Conservation (phyloP, 169 alveolate genomes). For the Babesia ovis region DNA sequence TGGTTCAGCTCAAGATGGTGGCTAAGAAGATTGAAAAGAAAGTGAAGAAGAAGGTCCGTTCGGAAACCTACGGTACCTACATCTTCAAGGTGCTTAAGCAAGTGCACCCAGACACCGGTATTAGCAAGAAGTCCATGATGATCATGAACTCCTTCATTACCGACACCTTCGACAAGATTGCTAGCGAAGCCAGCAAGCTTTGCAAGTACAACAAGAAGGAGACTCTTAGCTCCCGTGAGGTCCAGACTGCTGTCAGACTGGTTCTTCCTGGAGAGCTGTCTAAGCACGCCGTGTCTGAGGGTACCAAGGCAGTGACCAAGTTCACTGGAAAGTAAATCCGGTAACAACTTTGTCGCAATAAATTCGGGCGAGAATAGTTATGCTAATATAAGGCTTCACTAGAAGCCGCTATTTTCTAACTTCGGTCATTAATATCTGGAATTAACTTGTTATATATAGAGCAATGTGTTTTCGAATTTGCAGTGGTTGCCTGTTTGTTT, state of each 20-base stretch:
- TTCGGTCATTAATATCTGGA: background rate
- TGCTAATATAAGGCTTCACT: slow-evolving; percentile 74
- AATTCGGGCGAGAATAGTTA: slow-evolving; percentile 41
- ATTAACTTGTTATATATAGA: background rate
- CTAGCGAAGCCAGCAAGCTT: slow-evolving; percentile 94
- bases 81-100: slow-evolving; percentile 93
- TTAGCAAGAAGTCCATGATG: slow-evolving; percentile 94
- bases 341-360: slow-evolving; percentile 17
- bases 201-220: slow-evolving; percentile 93
- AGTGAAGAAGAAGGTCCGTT: slow-evolving; percentile 70
- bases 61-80: slow-evolving; percentile 78
- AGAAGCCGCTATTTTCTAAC: slow-evolving; percentile 58
- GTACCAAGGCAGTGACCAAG: slow-evolving; percentile 99
- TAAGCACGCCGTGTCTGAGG: slow-evolving; percentile 99
- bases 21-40: slow-evolving; percentile 59
- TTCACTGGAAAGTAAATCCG: slow-evolving; percentile 85
- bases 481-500: no score
- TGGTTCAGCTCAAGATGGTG: slow-evolving; percentile 69
- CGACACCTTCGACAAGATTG: slow-evolving; percentile 94
- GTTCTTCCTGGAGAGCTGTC: slow-evolving; percentile 99
- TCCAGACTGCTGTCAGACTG: slow-evolving; percentile 98
- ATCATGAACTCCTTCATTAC: slow-evolving; percentile 95
- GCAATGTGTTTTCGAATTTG: background rate
- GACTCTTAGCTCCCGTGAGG: slow-evolving; percentile 95
- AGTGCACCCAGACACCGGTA: slow-evolving; percentile 97